Evolutionary conservation across 352 stramenopile genomes (phyloP).

Genomic region (Hyaloperonospora brassicae): DNA sequence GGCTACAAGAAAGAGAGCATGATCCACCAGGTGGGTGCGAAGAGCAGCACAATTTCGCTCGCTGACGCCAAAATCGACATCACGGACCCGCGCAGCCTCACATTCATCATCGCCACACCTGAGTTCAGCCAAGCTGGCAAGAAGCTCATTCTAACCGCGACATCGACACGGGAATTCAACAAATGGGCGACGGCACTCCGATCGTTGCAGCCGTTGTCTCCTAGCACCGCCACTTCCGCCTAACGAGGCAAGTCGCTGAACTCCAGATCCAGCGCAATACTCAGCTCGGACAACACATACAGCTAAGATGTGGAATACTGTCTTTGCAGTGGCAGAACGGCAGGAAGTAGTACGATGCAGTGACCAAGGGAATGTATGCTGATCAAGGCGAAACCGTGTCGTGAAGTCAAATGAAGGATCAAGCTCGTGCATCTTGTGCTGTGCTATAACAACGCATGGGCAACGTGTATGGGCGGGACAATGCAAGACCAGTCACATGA

Average conservation of each 20-base stretch:
- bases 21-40: constrained; percentile 61
- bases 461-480: constrained; percentile 11
- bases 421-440: constrained; percentile 15
- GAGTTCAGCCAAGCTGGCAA: constrained; percentile 65
- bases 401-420: too few relatives aligned
- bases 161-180: constrained; percentile 74
- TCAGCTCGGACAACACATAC: too few relatives aligned
- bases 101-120: constrained; percentile 72
- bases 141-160: constrained; percentile 71
- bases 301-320: too few relatives aligned
- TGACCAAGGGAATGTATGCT: background rate
- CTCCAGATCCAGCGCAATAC: too few relatives aligned
- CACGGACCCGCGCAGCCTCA: constrained; percentile 50
- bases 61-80: constrained; percentile 58
- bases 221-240: constrained; percentile 37
- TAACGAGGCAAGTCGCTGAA: background rate
- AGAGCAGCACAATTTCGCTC: constrained; percentile 64
- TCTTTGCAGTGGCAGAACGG: too few relatives aligned
- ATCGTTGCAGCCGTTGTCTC: constrained; percentile 27
- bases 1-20: constrained; percentile 74
- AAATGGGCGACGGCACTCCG: constrained; percentile 74
- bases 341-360: background rate
- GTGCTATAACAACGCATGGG: constrained; percentile 13
- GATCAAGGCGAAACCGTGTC: too few relatives aligned
- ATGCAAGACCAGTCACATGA: constrained; percentile 12